These are phyloP conservation scores for Cryptococcus wingfieldii DNA, from an alignment of 1,284 basidiomycete genomes.

Conservation along the genomic window DNA sequence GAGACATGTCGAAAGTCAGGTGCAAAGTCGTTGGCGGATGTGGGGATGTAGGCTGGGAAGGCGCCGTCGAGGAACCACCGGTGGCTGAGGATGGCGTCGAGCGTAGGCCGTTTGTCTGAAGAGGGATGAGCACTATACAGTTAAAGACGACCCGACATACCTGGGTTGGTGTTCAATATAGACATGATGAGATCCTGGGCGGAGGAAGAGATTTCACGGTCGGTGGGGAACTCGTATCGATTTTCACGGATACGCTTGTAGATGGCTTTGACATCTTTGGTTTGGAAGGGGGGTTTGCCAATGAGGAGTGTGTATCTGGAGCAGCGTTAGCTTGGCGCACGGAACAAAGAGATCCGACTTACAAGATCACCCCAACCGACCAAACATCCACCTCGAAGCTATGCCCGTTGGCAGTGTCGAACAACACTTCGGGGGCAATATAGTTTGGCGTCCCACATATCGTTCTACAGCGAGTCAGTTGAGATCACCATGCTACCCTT, in stretches of 20 bases:
- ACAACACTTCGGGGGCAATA: conserved; percentile 95
- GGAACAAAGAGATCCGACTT: conserved; percentile 14
- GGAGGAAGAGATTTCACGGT: conserved; percentile 66
- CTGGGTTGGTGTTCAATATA: conserved; percentile 80
- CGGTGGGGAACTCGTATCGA: conserved; percentile 84
- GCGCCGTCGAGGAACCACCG: conserved; percentile 78
- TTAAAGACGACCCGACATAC: conserved; percentile 18
- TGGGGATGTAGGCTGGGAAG: conserved; percentile 74
- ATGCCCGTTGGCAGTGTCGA: conserved; percentile 92
- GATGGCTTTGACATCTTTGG: conserved; percentile 91
- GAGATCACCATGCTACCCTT: conserved; percentile 1
- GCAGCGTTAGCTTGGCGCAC: conserved; percentile 2
- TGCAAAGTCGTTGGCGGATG: conserved; percentile 65
- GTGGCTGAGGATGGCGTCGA: conserved; percentile 81
- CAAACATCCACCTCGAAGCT: conserved; percentile 98
- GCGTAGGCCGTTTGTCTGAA: conserved; percentile 64
- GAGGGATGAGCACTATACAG: background rate
- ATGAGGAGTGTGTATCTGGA: conserved; percentile 79
- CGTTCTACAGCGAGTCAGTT: conserved; percentile 53
- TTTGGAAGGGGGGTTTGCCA: conserved; percentile 95
- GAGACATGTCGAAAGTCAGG: conserved; percentile 73
- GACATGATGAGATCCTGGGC: conserved; percentile 74
- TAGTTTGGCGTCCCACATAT: conserved; percentile 99
- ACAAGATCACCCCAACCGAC: conserved; percentile 92
- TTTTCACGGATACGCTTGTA: conserved; percentile 94